These are phyloP conservation scores for Taphrina betulina DNA, from an alignment of 1,139 yeast genomes.

Conservation along the genomic window DNA sequence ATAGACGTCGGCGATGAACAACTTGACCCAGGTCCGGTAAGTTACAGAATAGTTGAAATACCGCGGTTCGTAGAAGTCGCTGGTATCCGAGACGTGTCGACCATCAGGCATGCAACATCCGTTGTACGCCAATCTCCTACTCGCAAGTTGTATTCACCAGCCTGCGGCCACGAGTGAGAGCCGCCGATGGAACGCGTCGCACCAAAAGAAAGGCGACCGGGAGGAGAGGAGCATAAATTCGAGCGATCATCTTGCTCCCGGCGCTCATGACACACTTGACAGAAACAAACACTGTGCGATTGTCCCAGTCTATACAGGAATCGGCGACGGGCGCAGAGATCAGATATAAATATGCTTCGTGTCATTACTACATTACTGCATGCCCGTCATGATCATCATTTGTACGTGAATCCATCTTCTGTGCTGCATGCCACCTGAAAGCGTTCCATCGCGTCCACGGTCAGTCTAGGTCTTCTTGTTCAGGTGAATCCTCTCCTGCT, in stretches of 20 bases:
- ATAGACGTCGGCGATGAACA: constrained; percentile 29
- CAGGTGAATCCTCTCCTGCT: background rate
- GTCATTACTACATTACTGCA: too few relatives aligned
- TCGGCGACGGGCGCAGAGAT: too few relatives aligned
- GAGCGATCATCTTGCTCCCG: too few relatives aligned
- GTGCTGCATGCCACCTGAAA: background rate
- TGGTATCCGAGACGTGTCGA: background rate
- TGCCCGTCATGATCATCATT: too few relatives aligned
- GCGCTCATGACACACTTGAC: too few relatives aligned
- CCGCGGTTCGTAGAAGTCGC: constrained; percentile 25
- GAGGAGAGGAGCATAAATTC: too few relatives aligned
- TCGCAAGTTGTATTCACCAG: background rate
- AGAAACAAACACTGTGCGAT: too few relatives aligned
- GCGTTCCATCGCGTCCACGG: background rate
- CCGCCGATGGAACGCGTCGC: too few relatives aligned
- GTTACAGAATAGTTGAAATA: constrained; percentile 24
- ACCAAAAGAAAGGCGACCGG: too few relatives aligned
- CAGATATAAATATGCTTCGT: too few relatives aligned
- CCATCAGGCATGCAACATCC: background rate
- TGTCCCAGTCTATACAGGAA: too few relatives aligned
- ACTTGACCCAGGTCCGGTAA: constrained; percentile 34
- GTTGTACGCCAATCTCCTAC: background rate
- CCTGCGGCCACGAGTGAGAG: background rate
- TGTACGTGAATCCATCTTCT: too few relatives aligned
- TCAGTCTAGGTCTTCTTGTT: constrained; percentile 14